phyloP scores from a whole-genome alignment of 768 basidiomycete species.

The Mycena albidolilacea region DNA sequence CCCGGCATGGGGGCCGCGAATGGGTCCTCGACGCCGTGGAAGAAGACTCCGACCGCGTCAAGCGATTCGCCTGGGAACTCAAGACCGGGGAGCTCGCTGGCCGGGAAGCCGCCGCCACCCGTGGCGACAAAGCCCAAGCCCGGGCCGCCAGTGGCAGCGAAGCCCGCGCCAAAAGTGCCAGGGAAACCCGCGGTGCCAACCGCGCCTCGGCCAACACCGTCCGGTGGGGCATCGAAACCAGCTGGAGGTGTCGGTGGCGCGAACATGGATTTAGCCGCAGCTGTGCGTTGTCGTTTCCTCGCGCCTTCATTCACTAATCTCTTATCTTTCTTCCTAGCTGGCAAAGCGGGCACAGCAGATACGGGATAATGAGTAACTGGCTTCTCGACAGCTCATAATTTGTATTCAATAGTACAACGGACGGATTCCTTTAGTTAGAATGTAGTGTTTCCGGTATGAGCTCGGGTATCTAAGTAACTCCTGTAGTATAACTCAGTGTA shows the following conservation, averaged over 20 bases:
- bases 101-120: slow-evolving; percentile 70
- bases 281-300: slow-evolving; percentile 63
- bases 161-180: slow-evolving; percentile 61
- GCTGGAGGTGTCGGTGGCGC: slow-evolving; percentile 52
- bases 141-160: slow-evolving; percentile 62
- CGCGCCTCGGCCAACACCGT: slow-evolving; percentile 62
- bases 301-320: neutral
- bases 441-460: slow-evolving; percentile 25
- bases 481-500: slow-evolving; percentile 9
- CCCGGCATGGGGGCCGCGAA: slow-evolving; percentile 80
- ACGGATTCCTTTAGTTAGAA: slow-evolving; percentile 33
- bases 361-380: slow-evolving; percentile 58
- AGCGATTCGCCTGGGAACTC: slow-evolving; percentile 62
- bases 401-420: slow-evolving; percentile 36
- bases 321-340: slow-evolving; percentile 58
- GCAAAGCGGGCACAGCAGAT: slow-evolving; percentile 84
- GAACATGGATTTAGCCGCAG: slow-evolving; percentile 83
- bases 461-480: slow-evolving; percentile 30
- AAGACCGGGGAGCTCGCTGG: slow-evolving; percentile 66
- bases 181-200: slow-evolving; percentile 76
- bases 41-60: slow-evolving; percentile 61
- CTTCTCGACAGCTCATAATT: neutral
- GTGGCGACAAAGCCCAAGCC: slow-evolving; percentile 77
- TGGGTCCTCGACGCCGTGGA: slow-evolving; percentile 83
- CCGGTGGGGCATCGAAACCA: slow-evolving; percentile 57